Percentiles rank a stretch among this genome's conserved stretches.
Conservation (phyloP, 345 rosid species). For the Xanthoceras sorbifolium region DNA sequence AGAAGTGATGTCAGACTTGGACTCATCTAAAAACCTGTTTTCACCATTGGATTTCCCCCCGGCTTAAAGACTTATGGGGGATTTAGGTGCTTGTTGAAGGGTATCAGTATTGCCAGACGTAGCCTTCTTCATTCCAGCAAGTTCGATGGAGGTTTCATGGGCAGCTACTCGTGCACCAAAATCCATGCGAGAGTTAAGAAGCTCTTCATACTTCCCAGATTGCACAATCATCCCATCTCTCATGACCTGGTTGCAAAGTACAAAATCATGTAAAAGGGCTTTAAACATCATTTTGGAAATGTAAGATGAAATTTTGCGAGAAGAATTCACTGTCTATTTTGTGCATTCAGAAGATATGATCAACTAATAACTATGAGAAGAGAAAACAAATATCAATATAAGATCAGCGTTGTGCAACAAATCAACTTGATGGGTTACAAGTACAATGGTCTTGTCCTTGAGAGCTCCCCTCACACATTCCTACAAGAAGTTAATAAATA, state of each 20-base stretch:
- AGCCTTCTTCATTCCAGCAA: slow-evolving; percentile 54
- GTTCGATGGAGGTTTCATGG: slow-evolving; percentile 79
- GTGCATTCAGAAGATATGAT: too few species aligned
- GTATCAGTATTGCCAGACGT: slow-evolving; percentile 34
- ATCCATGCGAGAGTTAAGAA: slow-evolving; percentile 60
- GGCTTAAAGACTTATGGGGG: slow-evolving; percentile 34
- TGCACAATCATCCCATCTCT: slow-evolving; percentile 85
- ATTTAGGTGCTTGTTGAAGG: slow-evolving; percentile 37
- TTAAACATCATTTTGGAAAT: neutral
- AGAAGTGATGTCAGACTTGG: slow-evolving; percentile 46
- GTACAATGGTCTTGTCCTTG: slow-evolving; percentile 70
- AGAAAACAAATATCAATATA: slow-evolving; percentile 52
- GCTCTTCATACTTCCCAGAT: slow-evolving; percentile 71
- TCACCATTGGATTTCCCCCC: slow-evolving; percentile 52
- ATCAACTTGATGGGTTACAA: slow-evolving; percentile 94
- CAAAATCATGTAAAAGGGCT: neutral
- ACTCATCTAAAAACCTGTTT: slow-evolving; percentile 39
- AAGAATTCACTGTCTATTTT: too few species aligned
- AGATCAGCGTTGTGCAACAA: slow-evolving; percentile 81
- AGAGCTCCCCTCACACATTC: slow-evolving; percentile 87
- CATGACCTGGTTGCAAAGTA: slow-evolving; percentile 60
- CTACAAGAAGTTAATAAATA: slow-evolving; percentile 33
- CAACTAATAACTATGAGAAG: neutral
- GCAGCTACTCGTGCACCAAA: slow-evolving; percentile 81
- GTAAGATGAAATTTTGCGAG: too few species aligned